A percentile compares a stretch with the other conserved stretches of the same genome.
phyloP scores from a whole-genome alignment of 805 yeast species.

The Saccharomyces paradoxus region DNA sequence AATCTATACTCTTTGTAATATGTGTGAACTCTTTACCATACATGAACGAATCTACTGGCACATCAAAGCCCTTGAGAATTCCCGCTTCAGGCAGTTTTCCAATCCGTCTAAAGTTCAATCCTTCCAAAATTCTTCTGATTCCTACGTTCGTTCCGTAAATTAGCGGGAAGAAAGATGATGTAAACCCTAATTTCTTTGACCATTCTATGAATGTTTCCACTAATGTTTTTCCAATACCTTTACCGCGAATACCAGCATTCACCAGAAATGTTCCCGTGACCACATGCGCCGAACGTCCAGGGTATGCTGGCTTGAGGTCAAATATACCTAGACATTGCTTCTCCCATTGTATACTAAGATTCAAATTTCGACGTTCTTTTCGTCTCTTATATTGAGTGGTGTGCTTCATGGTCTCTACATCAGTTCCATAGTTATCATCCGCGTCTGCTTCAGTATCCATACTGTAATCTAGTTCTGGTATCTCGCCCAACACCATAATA shows the following conservation, averaged over 20 bases:
- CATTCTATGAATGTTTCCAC: constrained; percentile 80
- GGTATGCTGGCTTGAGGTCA: constrained; percentile 77
- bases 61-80: constrained; percentile 71
- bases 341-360: constrained; percentile 65
- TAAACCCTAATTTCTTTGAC: constrained; percentile 86
- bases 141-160: constrained; percentile 85
- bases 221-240: constrained; percentile 81
- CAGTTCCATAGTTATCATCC: constrained; percentile 16
- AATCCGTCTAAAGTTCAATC: constrained; percentile 63
- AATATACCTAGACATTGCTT: constrained; percentile 87
- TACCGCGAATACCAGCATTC: constrained; percentile 85
- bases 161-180: constrained; percentile 73
- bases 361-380: constrained; percentile 22
- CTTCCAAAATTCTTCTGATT: constrained; percentile 70
- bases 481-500: constrained; percentile 70
- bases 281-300: constrained; percentile 90
- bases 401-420: constrained; percentile 18
- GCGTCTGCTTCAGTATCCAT: constrained; percentile 13
- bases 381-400: constrained; percentile 22
- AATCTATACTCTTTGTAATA: constrained; percentile 26
- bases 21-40: constrained; percentile 75
- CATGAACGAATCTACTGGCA: constrained; percentile 78
- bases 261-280: constrained; percentile 84
- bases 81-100: constrained; percentile 87
- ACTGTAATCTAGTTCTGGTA: constrained; percentile 38